A percentile compares a stretch with the other conserved stretches of the same genome.
These are phyloP conservation scores for Zychaea mexicana DNA, from an alignment of 371 early-diverging fungal genomes.

Conservation along the genomic window DNA sequence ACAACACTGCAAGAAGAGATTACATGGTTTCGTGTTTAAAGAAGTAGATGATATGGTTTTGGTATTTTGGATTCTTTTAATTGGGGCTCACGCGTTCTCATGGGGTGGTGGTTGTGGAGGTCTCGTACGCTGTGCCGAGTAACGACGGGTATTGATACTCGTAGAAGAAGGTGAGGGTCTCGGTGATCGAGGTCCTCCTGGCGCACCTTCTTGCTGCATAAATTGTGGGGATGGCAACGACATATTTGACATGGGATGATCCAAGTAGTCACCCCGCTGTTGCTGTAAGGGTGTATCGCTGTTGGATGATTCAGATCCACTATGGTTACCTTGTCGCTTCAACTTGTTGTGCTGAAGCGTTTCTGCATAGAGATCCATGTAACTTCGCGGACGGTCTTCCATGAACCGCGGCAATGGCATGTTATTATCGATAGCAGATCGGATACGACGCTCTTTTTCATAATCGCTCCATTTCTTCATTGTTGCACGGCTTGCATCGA, in stretches of 20 bases:
- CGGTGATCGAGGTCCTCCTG: not conserved
- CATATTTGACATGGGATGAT: not conserved
- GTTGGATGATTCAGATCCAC: not conserved
- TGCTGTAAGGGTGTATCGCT: not conserved
- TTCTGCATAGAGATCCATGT: not conserved
- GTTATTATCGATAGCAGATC: conserved; percentile 9
- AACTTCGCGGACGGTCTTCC: not conserved
- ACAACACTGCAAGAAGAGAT: not conserved
- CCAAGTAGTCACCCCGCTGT: not conserved
- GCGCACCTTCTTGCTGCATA: not conserved
- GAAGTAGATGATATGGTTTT: not conserved
- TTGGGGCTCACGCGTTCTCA: not conserved
- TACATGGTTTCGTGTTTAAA: too few species aligned
- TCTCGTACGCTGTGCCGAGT: not conserved
- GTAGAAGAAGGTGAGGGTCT: not conserved
- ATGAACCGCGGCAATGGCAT: conserved; percentile 3
- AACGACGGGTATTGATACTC: not conserved
- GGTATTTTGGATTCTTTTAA: not conserved
- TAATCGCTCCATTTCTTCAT: conserved; percentile 74
- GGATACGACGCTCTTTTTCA: conserved; percentile 55
- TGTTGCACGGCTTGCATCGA: conserved; percentile 64
- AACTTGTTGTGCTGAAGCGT: not conserved
- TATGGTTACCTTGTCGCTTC: not conserved
- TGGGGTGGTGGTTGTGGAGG: not conserved
- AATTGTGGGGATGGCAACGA: not conserved